Percentiles rank a stretch among this genome's conserved stretches.
Conservation (phyloP, 2,329 filamentous ascomycete genomes). For the Sporothrix curviconia region DNA sequence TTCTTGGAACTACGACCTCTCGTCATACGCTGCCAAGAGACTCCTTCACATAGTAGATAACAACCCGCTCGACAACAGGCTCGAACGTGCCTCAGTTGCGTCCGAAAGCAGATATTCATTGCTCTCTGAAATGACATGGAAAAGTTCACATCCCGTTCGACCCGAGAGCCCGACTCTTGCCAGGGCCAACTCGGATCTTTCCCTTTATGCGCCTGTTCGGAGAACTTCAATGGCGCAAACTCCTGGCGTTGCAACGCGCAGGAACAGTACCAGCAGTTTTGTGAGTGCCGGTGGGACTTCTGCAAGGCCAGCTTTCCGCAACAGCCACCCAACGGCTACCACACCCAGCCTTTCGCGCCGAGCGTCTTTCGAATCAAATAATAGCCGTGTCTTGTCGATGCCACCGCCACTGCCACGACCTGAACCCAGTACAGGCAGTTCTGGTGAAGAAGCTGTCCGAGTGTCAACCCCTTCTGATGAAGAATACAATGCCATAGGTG, state of each 20-base stretch:
- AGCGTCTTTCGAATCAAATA: conserved; percentile 34
- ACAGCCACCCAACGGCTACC: conserved; percentile 33
- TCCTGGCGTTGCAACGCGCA: conserved; percentile 44
- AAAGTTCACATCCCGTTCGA: conserved; percentile 30
- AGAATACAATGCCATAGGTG: conserved; percentile 55
- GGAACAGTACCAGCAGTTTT: conserved; percentile 22
- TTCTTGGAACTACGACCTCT: conserved; percentile 38
- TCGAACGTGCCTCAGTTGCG: conserved; percentile 29
- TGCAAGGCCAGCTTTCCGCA: conserved; percentile 30
- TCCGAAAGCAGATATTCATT: conserved; percentile 31
- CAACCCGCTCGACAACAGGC: conserved; percentile 26
- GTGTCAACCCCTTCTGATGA: conserved; percentile 45
- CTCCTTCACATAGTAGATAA: conserved; percentile 35
- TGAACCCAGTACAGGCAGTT: conserved; percentile 9
- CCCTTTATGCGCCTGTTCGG: conserved; percentile 41
- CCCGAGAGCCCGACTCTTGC: conserved; percentile 27
- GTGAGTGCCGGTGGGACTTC: conserved; percentile 13
- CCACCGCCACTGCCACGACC: conserved; percentile 21
- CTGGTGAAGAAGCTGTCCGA: conserved; percentile 26
- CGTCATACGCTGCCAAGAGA: conserved; percentile 40
- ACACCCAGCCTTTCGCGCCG: conserved; percentile 34
- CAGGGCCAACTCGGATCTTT: conserved; percentile 41
- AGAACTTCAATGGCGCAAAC: conserved; percentile 43
- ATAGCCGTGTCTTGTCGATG: conserved; percentile 31
- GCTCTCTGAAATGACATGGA: conserved; percentile 31